Evolutionary conservation across 2,329 filamentous ascomycete species (phyloP).

Genomic region (Fusarium setosum): DNA sequence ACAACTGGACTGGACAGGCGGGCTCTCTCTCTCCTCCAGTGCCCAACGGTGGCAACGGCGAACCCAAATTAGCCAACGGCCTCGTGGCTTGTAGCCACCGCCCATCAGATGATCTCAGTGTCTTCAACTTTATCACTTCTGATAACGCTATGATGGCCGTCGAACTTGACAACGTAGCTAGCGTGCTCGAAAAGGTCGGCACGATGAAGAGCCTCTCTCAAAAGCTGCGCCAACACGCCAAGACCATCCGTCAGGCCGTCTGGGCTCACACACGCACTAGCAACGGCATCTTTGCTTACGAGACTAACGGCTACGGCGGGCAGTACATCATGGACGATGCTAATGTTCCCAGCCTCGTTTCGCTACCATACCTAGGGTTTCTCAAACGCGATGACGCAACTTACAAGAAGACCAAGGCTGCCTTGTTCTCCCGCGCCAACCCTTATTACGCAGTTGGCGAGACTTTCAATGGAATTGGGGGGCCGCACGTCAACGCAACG

Average conservation of each 20-base stretch:
- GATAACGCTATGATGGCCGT: constrained; percentile 30
- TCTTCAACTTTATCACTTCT: constrained; percentile 26
- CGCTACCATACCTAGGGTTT: constrained; percentile 13
- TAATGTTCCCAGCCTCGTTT: constrained; percentile 19
- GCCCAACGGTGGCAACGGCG: constrained; percentile 16
- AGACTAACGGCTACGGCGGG: constrained; percentile 21
- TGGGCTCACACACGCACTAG: constrained; percentile 19
- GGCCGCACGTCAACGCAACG: constrained; percentile 15
- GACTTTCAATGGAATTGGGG: constrained; percentile 13
- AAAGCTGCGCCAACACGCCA: neutral
- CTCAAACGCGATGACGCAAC: constrained; percentile 5
- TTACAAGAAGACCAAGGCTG: constrained; percentile 14
- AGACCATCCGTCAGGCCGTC: constrained; percentile 2
- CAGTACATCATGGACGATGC: constrained; percentile 33
- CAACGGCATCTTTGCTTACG: constrained; percentile 17
- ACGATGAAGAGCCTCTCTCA: neutral
- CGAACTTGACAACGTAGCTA: constrained; percentile 12
- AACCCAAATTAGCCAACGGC: constrained; percentile 16
- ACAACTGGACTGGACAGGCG: constrained; percentile 22
- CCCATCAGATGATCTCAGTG: constrained; percentile 10
- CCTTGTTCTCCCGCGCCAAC: constrained; percentile 13
- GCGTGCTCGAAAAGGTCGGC: neutral
- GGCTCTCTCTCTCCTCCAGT: constrained; percentile 20
- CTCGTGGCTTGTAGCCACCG: constrained; percentile 21
- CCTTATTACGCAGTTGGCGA: constrained; percentile 16